phyloP scores from a whole-genome alignment of 2,329 filamentous ascomycete genomes.

The Neoascochyta sp. region DNA sequence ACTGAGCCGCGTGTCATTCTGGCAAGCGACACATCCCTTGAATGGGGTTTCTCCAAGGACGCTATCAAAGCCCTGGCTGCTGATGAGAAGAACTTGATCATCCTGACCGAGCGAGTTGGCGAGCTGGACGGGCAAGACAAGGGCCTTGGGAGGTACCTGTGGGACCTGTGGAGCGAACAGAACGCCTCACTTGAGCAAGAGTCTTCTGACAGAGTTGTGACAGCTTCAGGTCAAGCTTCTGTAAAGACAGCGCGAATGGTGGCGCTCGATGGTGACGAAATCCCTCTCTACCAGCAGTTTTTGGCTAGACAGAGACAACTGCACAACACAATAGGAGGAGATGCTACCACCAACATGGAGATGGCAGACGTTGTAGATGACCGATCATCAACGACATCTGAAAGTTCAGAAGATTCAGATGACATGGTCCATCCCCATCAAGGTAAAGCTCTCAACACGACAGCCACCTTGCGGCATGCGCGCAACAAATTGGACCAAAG shows the following conservation, averaged over 20 bases:
- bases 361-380: constrained; percentile 74
- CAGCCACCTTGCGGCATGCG: constrained; percentile 77
- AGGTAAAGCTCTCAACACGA: constrained; percentile 85
- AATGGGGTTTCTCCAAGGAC: constrained; percentile 92
- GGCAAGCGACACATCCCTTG: constrained; percentile 82
- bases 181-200: constrained; percentile 22
- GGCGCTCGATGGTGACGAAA: constrained; percentile 70
- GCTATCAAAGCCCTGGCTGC: constrained; percentile 69
- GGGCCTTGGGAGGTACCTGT: constrained; percentile 67
- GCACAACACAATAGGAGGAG: constrained; percentile 72
- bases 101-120: constrained; percentile 73
- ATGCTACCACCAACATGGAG: constrained; percentile 62
- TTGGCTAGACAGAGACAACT: constrained; percentile 83
- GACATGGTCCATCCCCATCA: constrained; percentile 66
- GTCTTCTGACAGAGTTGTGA: constrained; percentile 54
- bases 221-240: constrained; percentile 55
- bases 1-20: constrained; percentile 69
- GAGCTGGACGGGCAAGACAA: constrained; percentile 34
- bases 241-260: constrained; percentile 48
- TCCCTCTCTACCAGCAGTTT: constrained; percentile 84
- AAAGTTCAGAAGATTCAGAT: constrained; percentile 83
- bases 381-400: constrained; percentile 78
- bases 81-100: constrained; percentile 76
- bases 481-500: constrained; percentile 74
- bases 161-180: constrained; percentile 52